Conservation (phyloP, 2,329 filamentous ascomycete genomes). For the Clarireedia hainanense region DNA sequence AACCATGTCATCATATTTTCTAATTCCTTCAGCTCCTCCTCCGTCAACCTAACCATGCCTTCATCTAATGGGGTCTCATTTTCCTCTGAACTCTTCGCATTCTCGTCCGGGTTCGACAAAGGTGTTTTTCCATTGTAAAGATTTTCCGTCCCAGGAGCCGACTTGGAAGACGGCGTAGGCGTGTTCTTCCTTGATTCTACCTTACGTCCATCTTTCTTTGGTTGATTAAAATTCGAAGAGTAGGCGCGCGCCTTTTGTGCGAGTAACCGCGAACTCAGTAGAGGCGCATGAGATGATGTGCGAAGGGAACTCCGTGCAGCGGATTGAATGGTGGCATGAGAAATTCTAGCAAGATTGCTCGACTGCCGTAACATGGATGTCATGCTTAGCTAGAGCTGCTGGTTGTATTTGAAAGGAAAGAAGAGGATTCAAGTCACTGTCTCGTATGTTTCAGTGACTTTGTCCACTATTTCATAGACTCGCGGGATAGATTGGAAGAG, state of each 20-base stretch:
- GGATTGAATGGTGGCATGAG: slow-evolving; percentile 47
- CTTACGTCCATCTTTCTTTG: slow-evolving; percentile 19
- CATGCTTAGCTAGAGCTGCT: slow-evolving; percentile 42
- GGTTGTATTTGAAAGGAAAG: not conserved
- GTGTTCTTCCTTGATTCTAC: slow-evolving; percentile 28
- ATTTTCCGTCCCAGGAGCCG: slow-evolving; percentile 36
- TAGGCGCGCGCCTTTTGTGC: slow-evolving; percentile 22
- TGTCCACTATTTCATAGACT: slow-evolving; percentile 18
- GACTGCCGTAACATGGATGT: slow-evolving; percentile 59
- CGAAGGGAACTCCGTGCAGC: slow-evolving; percentile 40
- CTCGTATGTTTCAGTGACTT: slow-evolving; percentile 14
- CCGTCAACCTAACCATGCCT: slow-evolving; percentile 35
- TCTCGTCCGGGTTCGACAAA: slow-evolving; percentile 23
- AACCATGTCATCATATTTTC: slow-evolving; percentile 48
- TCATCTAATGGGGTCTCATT: slow-evolving; percentile 21
- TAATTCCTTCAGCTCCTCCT: slow-evolving; percentile 50
- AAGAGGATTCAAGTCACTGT: slow-evolving; percentile 14
- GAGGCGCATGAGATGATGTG: slow-evolving; percentile 32
- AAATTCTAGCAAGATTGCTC: slow-evolving; percentile 56
- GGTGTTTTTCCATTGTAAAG: slow-evolving; percentile 36
- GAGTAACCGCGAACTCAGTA: slow-evolving; percentile 31
- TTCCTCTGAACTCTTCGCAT: slow-evolving; percentile 18
- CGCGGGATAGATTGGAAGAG: not conserved
- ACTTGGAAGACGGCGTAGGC: slow-evolving; percentile 23
- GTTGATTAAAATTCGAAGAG: slow-evolving; percentile 13